A percentile compares a stretch with the other conserved stretches of the same genome.
Conservation (phyloP, 805 yeast genomes). For the Wickerhamiella kazuoi region DNA sequence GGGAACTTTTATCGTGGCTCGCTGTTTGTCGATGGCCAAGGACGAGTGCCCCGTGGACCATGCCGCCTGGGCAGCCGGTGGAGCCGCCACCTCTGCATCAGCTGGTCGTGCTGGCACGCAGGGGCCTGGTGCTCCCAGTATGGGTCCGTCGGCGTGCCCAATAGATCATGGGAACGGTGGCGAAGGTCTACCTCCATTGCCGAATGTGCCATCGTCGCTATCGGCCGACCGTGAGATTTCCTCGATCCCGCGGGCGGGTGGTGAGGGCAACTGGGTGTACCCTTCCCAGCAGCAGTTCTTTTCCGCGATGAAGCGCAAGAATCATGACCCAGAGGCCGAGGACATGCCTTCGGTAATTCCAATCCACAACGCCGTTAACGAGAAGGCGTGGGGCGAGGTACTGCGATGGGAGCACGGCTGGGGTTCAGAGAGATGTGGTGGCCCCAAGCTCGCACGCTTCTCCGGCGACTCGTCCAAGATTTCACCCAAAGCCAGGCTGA, state of each 20-base stretch:
- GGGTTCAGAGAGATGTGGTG: constrained; percentile 43
- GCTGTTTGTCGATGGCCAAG: constrained; percentile 15
- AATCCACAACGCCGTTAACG: constrained; percentile 85
- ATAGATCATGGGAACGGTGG: constrained; percentile 15
- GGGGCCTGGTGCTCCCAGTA: neutral
- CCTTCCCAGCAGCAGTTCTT: constrained; percentile 91
- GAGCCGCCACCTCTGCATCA: constrained; percentile 7
- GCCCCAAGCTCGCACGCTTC: constrained; percentile 66
- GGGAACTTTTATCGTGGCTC: no score
- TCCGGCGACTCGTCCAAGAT: constrained; percentile 73
- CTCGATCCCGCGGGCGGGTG: constrained; percentile 65
- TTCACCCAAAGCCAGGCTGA: constrained; percentile 74
- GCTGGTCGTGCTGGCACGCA: neutral
- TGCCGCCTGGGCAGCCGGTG: constrained; percentile 8
- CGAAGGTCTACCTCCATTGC: constrained; percentile 18
- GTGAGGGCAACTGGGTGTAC: constrained; percentile 65
- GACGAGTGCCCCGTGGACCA: constrained; percentile 38
- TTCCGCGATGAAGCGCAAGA: constrained; percentile 83
- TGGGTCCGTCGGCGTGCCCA: constrained; percentile 18
- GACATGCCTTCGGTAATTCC: constrained; percentile 91
- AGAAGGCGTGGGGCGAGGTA: constrained; percentile 77
- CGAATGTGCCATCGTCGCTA: constrained; percentile 22
- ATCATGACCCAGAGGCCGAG: constrained; percentile 62
- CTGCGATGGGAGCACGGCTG: constrained; percentile 52
- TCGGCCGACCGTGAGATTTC: constrained; percentile 64